Conservation (phyloP, 1,284 basidiomycete species). For the Cutaneotrichosporon cavernicola region DNA sequence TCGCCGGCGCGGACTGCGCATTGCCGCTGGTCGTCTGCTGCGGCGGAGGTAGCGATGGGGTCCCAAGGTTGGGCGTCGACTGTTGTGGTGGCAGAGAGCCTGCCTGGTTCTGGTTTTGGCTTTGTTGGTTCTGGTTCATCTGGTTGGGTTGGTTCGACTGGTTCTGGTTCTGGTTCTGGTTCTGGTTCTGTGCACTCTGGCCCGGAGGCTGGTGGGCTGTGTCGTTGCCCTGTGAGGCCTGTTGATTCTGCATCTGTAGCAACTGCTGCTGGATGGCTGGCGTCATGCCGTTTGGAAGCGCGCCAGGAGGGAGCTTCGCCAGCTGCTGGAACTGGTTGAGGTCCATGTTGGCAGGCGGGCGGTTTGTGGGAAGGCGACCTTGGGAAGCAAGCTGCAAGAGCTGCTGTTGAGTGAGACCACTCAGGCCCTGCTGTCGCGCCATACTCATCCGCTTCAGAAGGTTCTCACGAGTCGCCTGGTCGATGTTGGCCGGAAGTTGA, state of each 20-base stretch:
- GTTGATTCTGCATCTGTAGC: constrained; percentile 17
- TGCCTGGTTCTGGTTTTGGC: constrained; percentile 9
- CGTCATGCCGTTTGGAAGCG: constrained; percentile 12
- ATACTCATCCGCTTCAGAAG: constrained; percentile 15
- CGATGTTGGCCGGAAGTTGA: not conserved
- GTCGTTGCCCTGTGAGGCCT: constrained; percentile 6
- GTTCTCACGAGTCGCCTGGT: constrained; percentile 12
- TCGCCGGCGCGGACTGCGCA: not conserved
- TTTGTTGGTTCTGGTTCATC: not conserved
- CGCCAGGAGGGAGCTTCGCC: constrained; percentile 9
- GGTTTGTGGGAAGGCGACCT: constrained; percentile 9
- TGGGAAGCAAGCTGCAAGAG: constrained; percentile 9
- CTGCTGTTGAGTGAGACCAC: constrained; percentile 13
- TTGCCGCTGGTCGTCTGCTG: constrained; percentile 1
- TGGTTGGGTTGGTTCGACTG: not conserved
- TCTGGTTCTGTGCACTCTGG: constrained; percentile 10
- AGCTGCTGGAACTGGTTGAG: constrained; percentile 22
- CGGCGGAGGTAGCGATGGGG: constrained; percentile 1
- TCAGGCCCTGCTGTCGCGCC: constrained; percentile 11
- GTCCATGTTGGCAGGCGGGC: constrained; percentile 10
- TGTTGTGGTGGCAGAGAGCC: constrained; percentile 12
- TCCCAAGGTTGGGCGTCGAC: constrained; percentile 15
- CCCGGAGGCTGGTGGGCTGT: not conserved
- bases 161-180: constrained; percentile 6
- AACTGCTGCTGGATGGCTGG: constrained; percentile 22